phyloP scores from a whole-genome alignment of 345 rosid genomes.

The Salix udensis region DNA sequence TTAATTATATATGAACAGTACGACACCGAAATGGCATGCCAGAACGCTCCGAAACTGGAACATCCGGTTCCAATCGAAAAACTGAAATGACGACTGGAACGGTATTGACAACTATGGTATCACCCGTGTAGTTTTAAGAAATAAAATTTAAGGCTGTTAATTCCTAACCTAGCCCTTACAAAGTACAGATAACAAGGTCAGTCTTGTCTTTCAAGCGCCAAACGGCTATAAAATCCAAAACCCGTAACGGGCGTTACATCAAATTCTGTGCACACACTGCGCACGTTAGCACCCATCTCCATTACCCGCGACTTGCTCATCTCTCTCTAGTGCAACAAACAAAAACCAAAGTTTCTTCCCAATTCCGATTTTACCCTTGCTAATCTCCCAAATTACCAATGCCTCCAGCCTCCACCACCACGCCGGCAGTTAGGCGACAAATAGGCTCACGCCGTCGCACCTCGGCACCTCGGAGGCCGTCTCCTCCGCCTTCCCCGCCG shows the following conservation, averaged over 20 bases:
- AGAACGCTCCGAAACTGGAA: no score
- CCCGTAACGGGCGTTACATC: slow-evolving; percentile 28
- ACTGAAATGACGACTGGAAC: no score
- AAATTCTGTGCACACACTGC: slow-evolving; percentile 42
- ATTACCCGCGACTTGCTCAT: slow-evolving; percentile 16
- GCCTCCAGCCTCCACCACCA: slow-evolving; percentile 35
- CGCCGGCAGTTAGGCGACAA: slow-evolving; percentile 35
- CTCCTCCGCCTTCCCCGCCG: slow-evolving; percentile 42
- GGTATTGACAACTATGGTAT: no score
- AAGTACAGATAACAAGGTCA: neutral
- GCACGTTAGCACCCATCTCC: slow-evolving; percentile 20
- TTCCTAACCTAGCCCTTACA: neutral
- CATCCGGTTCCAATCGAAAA: no score
- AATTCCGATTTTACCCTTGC: slow-evolving; percentile 2
- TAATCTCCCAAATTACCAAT: neutral
- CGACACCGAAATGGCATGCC: no score
- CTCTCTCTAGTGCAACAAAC: neutral
- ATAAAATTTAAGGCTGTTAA: no score
- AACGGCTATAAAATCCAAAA: slow-evolving; percentile 1
- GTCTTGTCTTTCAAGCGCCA: neutral
- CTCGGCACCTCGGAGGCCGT: slow-evolving; percentile 35
- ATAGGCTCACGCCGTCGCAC: slow-evolving; percentile 45
- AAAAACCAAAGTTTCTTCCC: neutral
- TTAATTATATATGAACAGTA: no score
- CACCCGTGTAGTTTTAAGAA: no score